Percentiles rank a stretch among this genome's conserved stretches.
Evolutionary conservation across 2,329 filamentous ascomycete genomes (phyloP).

Genomic region (Phialemonium atrogriseum): DNA sequence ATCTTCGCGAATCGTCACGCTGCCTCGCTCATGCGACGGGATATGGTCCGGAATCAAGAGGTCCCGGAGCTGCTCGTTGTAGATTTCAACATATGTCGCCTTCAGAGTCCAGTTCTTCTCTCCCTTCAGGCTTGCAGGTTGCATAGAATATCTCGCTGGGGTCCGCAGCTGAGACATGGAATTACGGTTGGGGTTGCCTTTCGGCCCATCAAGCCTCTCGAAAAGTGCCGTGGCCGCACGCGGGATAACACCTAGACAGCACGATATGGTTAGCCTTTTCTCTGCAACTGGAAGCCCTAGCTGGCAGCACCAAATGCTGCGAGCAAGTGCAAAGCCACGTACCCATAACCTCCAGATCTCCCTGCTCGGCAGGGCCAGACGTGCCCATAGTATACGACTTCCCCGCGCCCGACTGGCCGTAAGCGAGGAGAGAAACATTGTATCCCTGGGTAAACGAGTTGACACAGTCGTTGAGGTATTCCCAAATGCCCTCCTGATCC

Average conservation of each 20-base stretch:
- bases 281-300: too few species aligned
- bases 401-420: slow-evolving; percentile 93
- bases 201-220: slow-evolving; percentile 65
- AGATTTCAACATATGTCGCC: slow-evolving; percentile 94
- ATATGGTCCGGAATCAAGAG: slow-evolving; percentile 72
- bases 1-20: slow-evolving; percentile 91
- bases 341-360: slow-evolving; percentile 68
- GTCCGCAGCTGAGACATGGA: slow-evolving; percentile 72
- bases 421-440: slow-evolving; percentile 95
- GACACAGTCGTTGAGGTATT: slow-evolving; percentile 87
- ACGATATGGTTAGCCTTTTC: slow-evolving; percentile 10
- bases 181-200: slow-evolving; percentile 42
- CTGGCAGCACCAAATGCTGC: too few species aligned
- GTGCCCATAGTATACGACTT: slow-evolving; percentile 99
- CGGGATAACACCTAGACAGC: slow-evolving; percentile 79
- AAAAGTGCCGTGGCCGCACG: slow-evolving; percentile 82
- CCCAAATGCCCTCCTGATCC: slow-evolving; percentile 84
- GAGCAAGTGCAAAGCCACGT: slow-evolving; percentile 35
- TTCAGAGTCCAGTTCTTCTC: slow-evolving; percentile 86
- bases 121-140: slow-evolving; percentile 31
- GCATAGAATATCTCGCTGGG: slow-evolving; percentile 68
- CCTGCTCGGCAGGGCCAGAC: slow-evolving; percentile 72
- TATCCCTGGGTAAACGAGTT: slow-evolving; percentile 89
- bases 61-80: slow-evolving; percentile 93
- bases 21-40: slow-evolving; percentile 59